A percentile compares a stretch with the other conserved stretches of the same genome.
phyloP scores from a whole-genome alignment of 208 protist genomes.

The Crithidia thermophila region DNA sequence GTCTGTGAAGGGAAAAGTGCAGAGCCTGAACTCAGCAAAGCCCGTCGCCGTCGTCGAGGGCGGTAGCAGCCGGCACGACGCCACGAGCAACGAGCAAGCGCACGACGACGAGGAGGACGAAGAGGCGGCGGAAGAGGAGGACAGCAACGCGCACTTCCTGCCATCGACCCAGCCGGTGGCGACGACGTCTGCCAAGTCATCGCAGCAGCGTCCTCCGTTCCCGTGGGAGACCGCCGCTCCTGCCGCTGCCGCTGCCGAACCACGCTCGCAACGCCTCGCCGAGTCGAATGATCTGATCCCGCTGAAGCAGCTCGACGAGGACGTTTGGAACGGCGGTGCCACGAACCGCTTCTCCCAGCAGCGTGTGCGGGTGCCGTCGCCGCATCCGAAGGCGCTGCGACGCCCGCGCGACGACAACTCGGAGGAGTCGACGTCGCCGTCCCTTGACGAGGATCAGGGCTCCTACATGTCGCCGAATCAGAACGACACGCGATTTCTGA shows the following conservation, averaged over 20 bases:
- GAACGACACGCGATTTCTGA: constrained; percentile 8
- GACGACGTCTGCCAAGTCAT: neutral
- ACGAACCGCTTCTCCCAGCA: neutral
- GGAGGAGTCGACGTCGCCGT: constrained; percentile 7
- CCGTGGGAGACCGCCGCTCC: constrained; percentile 1
- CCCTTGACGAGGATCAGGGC: neutral
- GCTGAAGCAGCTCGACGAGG: neutral
- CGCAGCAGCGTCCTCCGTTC: neutral
- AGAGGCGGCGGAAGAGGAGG: neutral
- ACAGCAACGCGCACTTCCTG: too few species aligned
- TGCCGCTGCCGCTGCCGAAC: too few species aligned
- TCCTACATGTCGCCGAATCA: neutral
- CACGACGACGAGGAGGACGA: neutral
- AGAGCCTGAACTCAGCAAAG: too few species aligned
- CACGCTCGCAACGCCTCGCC: neutral
- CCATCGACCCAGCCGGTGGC: too few species aligned
- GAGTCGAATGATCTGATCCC: constrained; percentile 7
- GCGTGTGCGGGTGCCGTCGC: constrained; percentile 2
- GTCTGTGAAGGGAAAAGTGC: too few species aligned
- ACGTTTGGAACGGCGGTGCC: neutral
- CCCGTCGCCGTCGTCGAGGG: too few species aligned
- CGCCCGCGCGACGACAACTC: neutral
- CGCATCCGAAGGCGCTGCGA: constrained; percentile 3
- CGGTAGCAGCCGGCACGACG: too few species aligned
- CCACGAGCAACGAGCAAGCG: too few species aligned